Percentiles rank a stretch among this genome's conserved stretches.
These are phyloP conservation scores for Calonectria hawksworthii DNA, from an alignment of 2,329 filamentous ascomycete genomes.

Conservation along the genomic window DNA sequence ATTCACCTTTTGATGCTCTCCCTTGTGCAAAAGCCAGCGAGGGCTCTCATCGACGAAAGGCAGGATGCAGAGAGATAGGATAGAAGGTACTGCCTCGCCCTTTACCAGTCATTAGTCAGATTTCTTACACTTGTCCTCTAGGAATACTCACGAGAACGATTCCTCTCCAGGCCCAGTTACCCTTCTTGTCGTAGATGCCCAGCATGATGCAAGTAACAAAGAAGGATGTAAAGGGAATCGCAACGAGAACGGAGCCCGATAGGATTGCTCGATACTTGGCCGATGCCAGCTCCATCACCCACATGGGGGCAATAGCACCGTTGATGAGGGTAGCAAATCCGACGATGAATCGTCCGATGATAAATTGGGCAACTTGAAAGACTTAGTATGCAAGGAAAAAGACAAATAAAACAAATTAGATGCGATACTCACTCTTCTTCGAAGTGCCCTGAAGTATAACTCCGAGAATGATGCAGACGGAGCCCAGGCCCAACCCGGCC, in stretches of 20 bases:
- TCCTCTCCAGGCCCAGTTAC: slow-evolving; percentile 27
- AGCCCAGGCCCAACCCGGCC: slow-evolving; percentile 15
- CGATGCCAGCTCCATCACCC: slow-evolving; percentile 24
- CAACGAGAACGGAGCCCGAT: slow-evolving; percentile 16
- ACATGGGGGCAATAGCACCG: slow-evolving; percentile 24
- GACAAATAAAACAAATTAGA: background rate
- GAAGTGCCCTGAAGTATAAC: slow-evolving; percentile 23
- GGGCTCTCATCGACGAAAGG: slow-evolving; percentile 23
- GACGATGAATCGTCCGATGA: slow-evolving; percentile 24
- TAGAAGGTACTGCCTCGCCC: slow-evolving; percentile 25
- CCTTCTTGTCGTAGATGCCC: slow-evolving; percentile 24
- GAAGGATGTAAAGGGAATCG: slow-evolving; percentile 23
- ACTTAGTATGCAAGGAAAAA: background rate
- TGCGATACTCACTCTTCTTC: background rate
- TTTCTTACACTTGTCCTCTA: no score
- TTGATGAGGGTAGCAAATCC: slow-evolving; percentile 25
- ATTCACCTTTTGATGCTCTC: slow-evolving; percentile 6
- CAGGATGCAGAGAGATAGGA: slow-evolving; percentile 20
- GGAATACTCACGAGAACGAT: slow-evolving; percentile 21
- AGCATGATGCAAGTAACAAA: slow-evolving; percentile 21
- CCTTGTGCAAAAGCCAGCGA: slow-evolving; percentile 23
- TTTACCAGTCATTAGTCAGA: slow-evolving; percentile 3
- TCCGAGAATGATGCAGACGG: slow-evolving; percentile 25
- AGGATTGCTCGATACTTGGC: slow-evolving; percentile 23
- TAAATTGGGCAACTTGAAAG: slow-evolving; percentile 9